Evolutionary conservation across 352 stramenopile genomes (phyloP).

Genomic region (Thalassiosira sp.): DNA sequence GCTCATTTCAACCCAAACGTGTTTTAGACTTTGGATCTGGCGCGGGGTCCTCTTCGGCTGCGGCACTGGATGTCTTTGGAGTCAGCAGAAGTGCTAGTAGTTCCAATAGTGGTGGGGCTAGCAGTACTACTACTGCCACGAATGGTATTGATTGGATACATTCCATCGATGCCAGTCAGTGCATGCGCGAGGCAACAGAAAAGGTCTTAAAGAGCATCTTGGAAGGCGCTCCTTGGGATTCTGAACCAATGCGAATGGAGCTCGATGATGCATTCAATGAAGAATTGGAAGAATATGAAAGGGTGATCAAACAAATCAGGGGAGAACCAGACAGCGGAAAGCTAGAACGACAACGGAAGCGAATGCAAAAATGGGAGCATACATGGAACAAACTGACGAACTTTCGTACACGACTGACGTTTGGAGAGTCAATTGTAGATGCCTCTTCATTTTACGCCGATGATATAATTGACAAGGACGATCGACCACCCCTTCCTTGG

Average conservation of each 20-base stretch:
- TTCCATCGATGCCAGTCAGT: conserved; percentile 71
- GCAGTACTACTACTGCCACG: conserved; percentile 30
- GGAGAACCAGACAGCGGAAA: background rate
- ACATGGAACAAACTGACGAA: conserved; percentile 33
- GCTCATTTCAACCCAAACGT: conserved; percentile 53
- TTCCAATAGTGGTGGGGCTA: conserved; percentile 10
- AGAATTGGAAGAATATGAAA: conserved; percentile 25
- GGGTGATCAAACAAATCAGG: conserved; percentile 19
- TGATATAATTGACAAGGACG: conserved; percentile 25
- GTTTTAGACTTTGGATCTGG: conserved; percentile 77
- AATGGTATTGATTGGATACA: conserved; percentile 77
- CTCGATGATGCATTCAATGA: background rate
- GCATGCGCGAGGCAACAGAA: conserved; percentile 68
- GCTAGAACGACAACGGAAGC: conserved; percentile 24
- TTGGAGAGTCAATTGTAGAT: conserved; percentile 41
- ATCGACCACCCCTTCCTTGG: conserved; percentile 21
- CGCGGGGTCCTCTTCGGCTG: conserved; percentile 60
- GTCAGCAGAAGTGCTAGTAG: conserved; percentile 6
- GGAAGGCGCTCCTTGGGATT: conserved; percentile 33
- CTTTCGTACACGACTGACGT: conserved; percentile 38
- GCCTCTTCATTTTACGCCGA: conserved; percentile 19
- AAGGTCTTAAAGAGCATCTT: conserved; percentile 56
- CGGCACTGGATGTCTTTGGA: conserved; percentile 49
- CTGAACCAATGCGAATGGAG: conserved; percentile 10
- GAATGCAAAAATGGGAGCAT: conserved; percentile 38